Conservation (phyloP, 306 rosid species). For the Hylodesmum podocarpum region DNA sequence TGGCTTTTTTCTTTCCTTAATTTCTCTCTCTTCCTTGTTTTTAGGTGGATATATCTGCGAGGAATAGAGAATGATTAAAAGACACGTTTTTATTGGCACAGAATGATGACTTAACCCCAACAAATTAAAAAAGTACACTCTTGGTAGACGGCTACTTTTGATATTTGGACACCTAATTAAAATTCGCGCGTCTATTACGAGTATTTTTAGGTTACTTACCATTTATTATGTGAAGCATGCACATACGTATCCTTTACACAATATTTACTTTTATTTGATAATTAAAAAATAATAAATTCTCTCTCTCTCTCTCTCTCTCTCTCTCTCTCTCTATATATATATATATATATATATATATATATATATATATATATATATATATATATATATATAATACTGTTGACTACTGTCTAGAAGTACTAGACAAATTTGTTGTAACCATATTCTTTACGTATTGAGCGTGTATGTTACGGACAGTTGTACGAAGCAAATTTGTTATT, state of each 20-base stretch:
- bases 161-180: conserved; percentile 26
- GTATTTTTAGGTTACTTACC: conserved; percentile 34
- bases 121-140: conserved; percentile 32
- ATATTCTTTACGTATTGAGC: not conserved
- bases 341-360: not conserved
- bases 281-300: not conserved
- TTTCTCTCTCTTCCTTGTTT: not conserved
- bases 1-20: not conserved
- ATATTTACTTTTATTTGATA: not conserved
- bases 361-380: not conserved
- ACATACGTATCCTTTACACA: conserved; percentile 15
- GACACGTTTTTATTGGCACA: conserved; percentile 44
- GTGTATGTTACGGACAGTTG: too few species aligned
- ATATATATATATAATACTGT: not conserved
- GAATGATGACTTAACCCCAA: conserved; percentile 72
- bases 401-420: not conserved
- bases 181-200: conserved; percentile 1
- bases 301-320: too few species aligned
- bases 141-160: not conserved
- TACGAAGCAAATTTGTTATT: too few species aligned
- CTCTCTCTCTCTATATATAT: too few species aligned
- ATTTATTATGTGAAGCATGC: not conserved
- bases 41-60: conserved; percentile 59
- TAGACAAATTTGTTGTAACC: not conserved
- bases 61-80: conserved; percentile 46